Evolutionary conservation across 257 asterid genomes (phyloP).

Genomic region (Petunia axillaris): DNA sequence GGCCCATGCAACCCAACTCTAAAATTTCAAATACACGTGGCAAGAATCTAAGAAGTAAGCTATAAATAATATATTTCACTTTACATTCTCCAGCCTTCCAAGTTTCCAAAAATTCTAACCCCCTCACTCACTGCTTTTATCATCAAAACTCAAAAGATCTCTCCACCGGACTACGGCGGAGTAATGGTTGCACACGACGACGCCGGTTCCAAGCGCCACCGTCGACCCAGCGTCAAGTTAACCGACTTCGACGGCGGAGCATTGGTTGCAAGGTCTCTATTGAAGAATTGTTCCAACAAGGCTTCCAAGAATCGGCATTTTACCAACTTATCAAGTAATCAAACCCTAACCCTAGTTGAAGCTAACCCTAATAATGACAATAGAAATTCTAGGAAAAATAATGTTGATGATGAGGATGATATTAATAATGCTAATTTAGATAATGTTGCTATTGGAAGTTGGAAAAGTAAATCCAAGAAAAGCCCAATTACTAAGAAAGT

Average conservation of each 20-base stretch:
- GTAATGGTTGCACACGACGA: constrained; percentile 6
- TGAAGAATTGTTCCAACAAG: constrained; percentile 7
- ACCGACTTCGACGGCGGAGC: constrained; percentile 29
- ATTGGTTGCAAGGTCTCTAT: neutral
- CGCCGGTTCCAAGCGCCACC: constrained; percentile 29
- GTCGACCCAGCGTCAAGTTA: constrained; percentile 36
- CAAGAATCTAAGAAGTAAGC: too few species aligned
- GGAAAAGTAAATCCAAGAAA: constrained; percentile 27
- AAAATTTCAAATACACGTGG: too few species aligned
- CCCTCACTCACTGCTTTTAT: too few species aligned
- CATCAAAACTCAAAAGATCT: neutral
- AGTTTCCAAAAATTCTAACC: too few species aligned
- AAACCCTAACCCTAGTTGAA: constrained; percentile 21
- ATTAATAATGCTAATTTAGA: constrained; percentile 17
- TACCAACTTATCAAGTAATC: constrained; percentile 24
- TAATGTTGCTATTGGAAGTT: constrained; percentile 26
- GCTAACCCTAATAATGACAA: neutral
- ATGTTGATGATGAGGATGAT: constrained; percentile 25
- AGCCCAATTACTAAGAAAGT: neutral
- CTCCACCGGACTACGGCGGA: constrained; percentile 4
- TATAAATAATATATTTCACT: too few species aligned
- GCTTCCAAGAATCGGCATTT: neutral
- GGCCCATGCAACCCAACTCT: too few species aligned
- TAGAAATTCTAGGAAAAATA: constrained; percentile 6
- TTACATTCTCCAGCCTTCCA: too few species aligned